Evolutionary conservation across 345 rosid genomes (phyloP).

Genomic region (Triadica sebifera): DNA sequence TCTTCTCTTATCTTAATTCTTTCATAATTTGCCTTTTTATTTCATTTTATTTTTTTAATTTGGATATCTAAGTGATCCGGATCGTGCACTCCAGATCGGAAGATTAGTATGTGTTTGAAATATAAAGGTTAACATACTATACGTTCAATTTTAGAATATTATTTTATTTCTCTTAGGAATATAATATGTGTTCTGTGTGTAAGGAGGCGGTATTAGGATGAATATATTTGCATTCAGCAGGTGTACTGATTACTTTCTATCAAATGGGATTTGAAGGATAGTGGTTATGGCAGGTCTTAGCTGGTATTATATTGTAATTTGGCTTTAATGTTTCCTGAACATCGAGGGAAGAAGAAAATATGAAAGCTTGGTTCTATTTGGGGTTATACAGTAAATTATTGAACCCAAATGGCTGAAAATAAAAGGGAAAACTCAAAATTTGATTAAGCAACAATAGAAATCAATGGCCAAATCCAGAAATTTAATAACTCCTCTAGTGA

Average conservation of each 20-base stretch:
- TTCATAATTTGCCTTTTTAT: no score
- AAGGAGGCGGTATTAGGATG: slow-evolving; percentile 46
- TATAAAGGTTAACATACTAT: no score
- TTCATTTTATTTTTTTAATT: no score
- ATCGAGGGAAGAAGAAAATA: background rate
- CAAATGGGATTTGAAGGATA: background rate
- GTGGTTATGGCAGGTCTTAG: background rate
- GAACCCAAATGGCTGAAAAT: background rate
- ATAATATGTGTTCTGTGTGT: no score
- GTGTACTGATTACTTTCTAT: background rate
- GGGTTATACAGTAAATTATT: background rate
- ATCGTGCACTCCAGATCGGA: no score
- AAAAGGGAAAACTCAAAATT: background rate
- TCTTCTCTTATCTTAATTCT: no score
- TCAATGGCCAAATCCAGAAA: background rate
- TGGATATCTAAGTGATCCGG: no score
- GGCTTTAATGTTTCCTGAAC: background rate
- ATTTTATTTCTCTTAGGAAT: no score
- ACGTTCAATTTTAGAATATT: no score
- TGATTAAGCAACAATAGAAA: background rate
- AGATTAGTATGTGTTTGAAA: no score
- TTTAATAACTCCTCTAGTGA: background rate
- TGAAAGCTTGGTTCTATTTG: background rate
- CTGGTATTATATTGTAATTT: background rate
- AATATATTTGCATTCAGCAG: background rate